phyloP scores from a whole-genome alignment of 495 filamentous ascomycete species.

The Paragyromitra xinjiangensis region DNA sequence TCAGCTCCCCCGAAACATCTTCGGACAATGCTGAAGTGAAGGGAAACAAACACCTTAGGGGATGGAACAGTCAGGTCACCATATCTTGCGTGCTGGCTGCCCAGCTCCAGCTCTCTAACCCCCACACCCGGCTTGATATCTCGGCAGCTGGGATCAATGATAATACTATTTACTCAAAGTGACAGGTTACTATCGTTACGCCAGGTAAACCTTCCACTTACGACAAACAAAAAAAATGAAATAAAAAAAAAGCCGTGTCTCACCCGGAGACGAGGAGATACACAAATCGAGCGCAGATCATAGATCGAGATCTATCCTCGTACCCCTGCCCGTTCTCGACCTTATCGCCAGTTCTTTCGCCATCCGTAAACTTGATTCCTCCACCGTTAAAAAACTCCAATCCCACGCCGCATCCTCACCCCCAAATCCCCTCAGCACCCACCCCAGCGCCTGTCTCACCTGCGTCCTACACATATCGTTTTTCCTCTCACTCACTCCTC shows the following conservation, averaged over 20 bases:
- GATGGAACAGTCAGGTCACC: background rate
- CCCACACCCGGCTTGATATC: background rate
- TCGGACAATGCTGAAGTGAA: background rate
- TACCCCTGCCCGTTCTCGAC: background rate
- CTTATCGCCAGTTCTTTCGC: slow-evolving; percentile 30
- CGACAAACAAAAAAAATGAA: background rate
- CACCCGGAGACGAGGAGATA: slow-evolving; percentile 8
- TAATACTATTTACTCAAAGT: slow-evolving; percentile 16
- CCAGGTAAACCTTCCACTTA: background rate
- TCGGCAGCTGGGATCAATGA: slow-evolving; percentile 7
- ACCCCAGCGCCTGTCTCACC: slow-evolving; percentile 7
- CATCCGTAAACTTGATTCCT: slow-evolving; percentile 19
- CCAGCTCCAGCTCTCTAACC: background rate
- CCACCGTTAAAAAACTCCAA: slow-evolving; percentile 30
- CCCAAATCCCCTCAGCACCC: slow-evolving; percentile 32
- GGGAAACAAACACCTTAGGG: background rate
- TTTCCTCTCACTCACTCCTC: background rate
- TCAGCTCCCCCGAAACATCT: background rate
- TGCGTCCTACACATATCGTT: slow-evolving; percentile 22
- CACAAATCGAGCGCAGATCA: slow-evolving; percentile 10
- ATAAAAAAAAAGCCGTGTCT: slow-evolving; percentile 5
- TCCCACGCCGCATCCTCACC: slow-evolving; percentile 37
- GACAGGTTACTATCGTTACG: slow-evolving; percentile 4
- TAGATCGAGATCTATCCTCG: background rate
- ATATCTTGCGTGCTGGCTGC: background rate